Evolutionary conservation across 495 filamentous ascomycete genomes (phyloP), one percentile per base, ranked within the genome.

Genomic region (Penicillium chermesinum): DNA sequence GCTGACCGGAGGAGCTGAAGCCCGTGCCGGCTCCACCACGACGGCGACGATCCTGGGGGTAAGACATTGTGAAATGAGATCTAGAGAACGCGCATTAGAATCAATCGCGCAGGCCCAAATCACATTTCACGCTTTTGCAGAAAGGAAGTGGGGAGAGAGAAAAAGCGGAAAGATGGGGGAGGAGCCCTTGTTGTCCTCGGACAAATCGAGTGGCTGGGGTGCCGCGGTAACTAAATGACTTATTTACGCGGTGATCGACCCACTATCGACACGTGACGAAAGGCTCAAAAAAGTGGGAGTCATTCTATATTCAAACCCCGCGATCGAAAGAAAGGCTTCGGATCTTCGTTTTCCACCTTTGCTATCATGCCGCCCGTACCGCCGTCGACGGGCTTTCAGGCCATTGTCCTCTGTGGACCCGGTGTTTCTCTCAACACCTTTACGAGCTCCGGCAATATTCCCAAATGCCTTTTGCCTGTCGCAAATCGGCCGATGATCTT

Each of bases 401-500:
- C 93, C 55, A 67, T 97, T 41, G 93, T 98, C 55, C 73, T 97
- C 3, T 96, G 59, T 48, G 53, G 91, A 1, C 90, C 91, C 39
- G 93, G 94, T 44, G 83, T 87, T 12, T 91, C 86, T 2, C 84
- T 97, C 46, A 87, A 86, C 32, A 96, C 94, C 0, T 96, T 97
- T 67, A 96, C 89, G 2, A 88, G 86, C 45, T 85, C 91, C 3
- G 85, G 91, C 64, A 88, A 95, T 58, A 49, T 41, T 20, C 56
- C 53, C 7, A 98, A 97, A 70, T 87, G 87, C 39, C 79, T 98
- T 7, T 72, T 97, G 19, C 89, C 90, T 7, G 86, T 97, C 43
- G 93, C 91, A 46, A 97, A 97, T 67, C 76, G 90, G 46, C 91
- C 91, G 0, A 95, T 97, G 93, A 79, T 98, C 27, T 96, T 85